These are phyloP conservation scores for Volvox carteri DNA, from an alignment of 163 green algal genomes.

Conservation along the genomic window DNA sequence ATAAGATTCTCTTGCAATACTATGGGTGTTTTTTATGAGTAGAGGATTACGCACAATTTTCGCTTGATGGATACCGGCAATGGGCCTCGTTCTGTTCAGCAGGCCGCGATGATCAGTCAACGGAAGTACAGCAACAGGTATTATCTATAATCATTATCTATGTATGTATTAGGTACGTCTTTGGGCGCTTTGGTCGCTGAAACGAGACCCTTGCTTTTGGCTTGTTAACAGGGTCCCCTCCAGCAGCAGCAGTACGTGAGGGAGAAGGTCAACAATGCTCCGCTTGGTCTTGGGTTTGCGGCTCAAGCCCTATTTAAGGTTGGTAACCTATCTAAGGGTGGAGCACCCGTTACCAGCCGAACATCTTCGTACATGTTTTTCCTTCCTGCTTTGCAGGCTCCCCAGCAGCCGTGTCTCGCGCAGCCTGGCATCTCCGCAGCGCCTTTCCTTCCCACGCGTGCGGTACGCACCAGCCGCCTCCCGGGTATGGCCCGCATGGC, in stretches of 20 bases:
- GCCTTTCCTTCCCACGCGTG: conserved; percentile 10
- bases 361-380: neutral
- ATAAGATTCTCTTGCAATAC: no score
- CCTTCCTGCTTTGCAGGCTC: neutral
- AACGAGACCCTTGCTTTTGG: neutral
- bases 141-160: neutral
- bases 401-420: neutral
- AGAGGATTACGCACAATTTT: neutral
- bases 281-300: conserved; percentile 28
- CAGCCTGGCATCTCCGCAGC: neutral
- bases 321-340: neutral
- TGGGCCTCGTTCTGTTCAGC: neutral
- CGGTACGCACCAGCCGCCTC: neutral
- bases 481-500: conserved; percentile 26
- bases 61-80: neutral
- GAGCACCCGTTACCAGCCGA: neutral
- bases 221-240: neutral
- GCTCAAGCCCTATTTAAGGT: conserved; percentile 19
- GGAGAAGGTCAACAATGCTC: neutral
- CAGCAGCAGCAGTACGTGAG: conserved; percentile 39
- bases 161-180: neutral
- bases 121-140: neutral
- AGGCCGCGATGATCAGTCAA: conserved; percentile 49
- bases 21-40: neutral
- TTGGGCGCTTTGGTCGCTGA: neutral